Conservation (phyloP, 1,139 yeast species). For the Yamadazyma trypodendri region DNA sequence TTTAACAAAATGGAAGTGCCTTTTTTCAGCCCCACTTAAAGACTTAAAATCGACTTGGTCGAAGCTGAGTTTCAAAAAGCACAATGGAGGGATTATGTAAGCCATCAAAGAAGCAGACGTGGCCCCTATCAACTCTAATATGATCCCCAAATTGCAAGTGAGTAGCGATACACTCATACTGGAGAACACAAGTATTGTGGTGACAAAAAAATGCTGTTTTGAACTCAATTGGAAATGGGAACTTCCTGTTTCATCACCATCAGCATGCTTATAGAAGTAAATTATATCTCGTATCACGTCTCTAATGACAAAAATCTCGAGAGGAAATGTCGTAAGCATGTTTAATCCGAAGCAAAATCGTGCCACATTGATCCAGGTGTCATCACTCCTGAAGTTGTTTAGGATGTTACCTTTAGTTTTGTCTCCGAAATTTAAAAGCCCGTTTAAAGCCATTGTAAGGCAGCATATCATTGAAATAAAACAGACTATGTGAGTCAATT, state of each 20-base stretch:
- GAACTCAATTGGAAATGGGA: slow-evolving; percentile 43
- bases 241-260: slow-evolving; percentile 24
- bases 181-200: slow-evolving; percentile 61
- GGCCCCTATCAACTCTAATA: slow-evolving; percentile 86
- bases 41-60: slow-evolving; percentile 39
- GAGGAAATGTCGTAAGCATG: slow-evolving; percentile 90
- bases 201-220: slow-evolving; percentile 60
- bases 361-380: slow-evolving; percentile 75
- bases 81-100: slow-evolving; percentile 84
- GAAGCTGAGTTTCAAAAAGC: slow-evolving; percentile 66
- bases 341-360: slow-evolving; percentile 90
- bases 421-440: slow-evolving; percentile 72
- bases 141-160: slow-evolving; percentile 87
- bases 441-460: slow-evolving; percentile 75
- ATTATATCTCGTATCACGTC: slow-evolving; percentile 76
- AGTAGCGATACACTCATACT: slow-evolving; percentile 76
- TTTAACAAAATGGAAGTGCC: slow-evolving; percentile 28
- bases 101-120: slow-evolving; percentile 93
- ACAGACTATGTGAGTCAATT: slow-evolving; percentile 82
- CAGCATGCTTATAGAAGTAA: slow-evolving; percentile 20
- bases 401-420: slow-evolving; percentile 82
- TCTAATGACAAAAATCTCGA: slow-evolving; percentile 86
- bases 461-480: slow-evolving; percentile 79
- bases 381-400: slow-evolving; percentile 79
- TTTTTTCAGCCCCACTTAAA: slow-evolving; percentile 32